Conservation (phyloP, 2,329 filamentous ascomycete genomes). For the Sarocladiaceae sp. region DNA sequence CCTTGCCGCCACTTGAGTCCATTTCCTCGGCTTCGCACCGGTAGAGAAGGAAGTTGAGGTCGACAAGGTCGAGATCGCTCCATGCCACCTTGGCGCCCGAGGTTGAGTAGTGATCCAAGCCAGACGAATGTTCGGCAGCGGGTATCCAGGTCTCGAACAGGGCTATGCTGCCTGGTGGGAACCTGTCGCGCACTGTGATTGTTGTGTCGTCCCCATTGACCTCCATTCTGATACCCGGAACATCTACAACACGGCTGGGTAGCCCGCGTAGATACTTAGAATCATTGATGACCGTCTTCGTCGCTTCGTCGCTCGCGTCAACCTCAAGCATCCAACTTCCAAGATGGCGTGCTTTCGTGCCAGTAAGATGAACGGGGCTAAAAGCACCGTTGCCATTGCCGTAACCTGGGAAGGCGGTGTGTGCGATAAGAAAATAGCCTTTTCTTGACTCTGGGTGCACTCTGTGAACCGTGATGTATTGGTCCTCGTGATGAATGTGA, state of each 20-base stretch:
- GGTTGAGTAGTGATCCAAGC: slow-evolving; percentile 80
- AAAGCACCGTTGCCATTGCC: slow-evolving; percentile 78
- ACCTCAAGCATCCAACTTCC: slow-evolving; percentile 92
- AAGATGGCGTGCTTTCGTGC: slow-evolving; percentile 78
- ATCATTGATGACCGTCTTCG: slow-evolving; percentile 59
- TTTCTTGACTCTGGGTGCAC: slow-evolving; percentile 89
- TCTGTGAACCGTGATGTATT: slow-evolving; percentile 93
- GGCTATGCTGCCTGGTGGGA: slow-evolving; percentile 90
- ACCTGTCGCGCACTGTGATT: slow-evolving; percentile 73
- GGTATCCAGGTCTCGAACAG: slow-evolving; percentile 96
- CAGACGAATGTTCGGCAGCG: slow-evolving; percentile 72
- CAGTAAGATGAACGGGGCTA: slow-evolving; percentile 70
- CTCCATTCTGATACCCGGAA: slow-evolving; percentile 69
- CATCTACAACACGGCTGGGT: slow-evolving; percentile 71
- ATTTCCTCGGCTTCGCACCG: slow-evolving; percentile 83
- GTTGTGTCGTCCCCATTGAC: slow-evolving; percentile 66
- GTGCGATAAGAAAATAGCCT: slow-evolving; percentile 91
- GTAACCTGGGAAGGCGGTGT: slow-evolving; percentile 90
- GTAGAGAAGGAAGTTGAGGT: slow-evolving; percentile 89
- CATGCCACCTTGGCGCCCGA: slow-evolving; percentile 76
- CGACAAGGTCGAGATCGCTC: slow-evolving; percentile 64
- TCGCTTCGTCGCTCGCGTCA: slow-evolving; percentile 66
- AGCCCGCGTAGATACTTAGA: slow-evolving; percentile 69
- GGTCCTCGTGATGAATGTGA: slow-evolving; percentile 91
- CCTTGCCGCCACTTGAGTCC: slow-evolving; percentile 68